Base-by-base conservation (phyloP, 805 yeast genomes). In the Starmerella potacharoeniae region DNA sequence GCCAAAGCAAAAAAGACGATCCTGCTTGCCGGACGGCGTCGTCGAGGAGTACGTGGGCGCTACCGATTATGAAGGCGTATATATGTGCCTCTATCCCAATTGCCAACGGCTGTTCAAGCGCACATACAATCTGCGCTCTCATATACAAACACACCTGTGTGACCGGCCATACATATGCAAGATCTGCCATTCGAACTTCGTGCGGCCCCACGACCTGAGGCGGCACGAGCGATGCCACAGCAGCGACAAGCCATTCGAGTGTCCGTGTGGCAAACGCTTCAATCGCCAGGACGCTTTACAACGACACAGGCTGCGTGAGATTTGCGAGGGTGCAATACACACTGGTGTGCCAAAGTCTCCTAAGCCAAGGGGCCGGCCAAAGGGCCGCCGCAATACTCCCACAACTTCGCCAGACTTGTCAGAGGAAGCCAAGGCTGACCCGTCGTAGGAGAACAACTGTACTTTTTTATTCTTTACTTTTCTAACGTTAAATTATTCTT, bases 241-340 rank as follows among this genome's bases (percentile, higher is more conserved):
- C 53, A 89, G 81, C 52, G 82, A 82, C 58, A 77, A 71, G 54
- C 75, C 82, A 31, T 83, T 77, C 62, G 73, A 73, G 31, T 93
- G 98, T 70, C 84, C 85, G 0, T 95, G 99, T 72, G 96, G 97
- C n/a, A 91, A 90, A 70, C 83, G 82, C 58, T 93, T 93, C 71
- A 82, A 91, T 1, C 76, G 97, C 56, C 83, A 85, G 53, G 97
- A 93, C 72, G 96, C 96, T 0, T 72, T 90, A 67, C 81, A 80
- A 61, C 78, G 91, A 58, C 98, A 91, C 66, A 74, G 87, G 60
- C 74, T 80, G 47, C 77, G 95, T 61, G 80, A 81, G 71, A 87
- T 88, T 41, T 90, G 97, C 65, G 63, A 71, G n/a, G 95, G 95
- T 22, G 95, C 91, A 2, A 68, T 80, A 10, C 49, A 54, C 6